phyloP scores from a whole-genome alignment of 192 early-diverging fungal species.

The Gaertneriomyces semiglobifer region DNA sequence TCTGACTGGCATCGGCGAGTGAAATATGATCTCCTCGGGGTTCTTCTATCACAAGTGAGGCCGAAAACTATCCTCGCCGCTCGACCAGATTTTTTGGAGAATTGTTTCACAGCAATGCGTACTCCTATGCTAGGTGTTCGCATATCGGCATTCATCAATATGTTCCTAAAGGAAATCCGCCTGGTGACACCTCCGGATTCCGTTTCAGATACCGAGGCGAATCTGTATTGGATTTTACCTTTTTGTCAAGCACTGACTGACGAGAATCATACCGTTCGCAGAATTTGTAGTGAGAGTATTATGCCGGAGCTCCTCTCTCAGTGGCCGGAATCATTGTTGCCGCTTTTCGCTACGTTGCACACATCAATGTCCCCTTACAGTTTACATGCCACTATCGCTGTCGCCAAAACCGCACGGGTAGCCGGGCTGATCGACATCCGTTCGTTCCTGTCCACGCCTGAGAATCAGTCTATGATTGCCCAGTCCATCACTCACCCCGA shows the following conservation, averaged over 20 bases:
- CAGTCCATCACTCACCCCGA: slow-evolving; percentile 71
- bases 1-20: slow-evolving; percentile 76
- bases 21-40: slow-evolving; percentile 75
- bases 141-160: slow-evolving; percentile 25
- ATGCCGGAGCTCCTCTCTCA: slow-evolving; percentile 31
- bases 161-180: slow-evolving; percentile 17
- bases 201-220: not conserved
- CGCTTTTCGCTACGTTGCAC: not conserved
- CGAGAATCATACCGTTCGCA: slow-evolving; percentile 49
- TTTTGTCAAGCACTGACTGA: slow-evolving; percentile 52
- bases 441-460: slow-evolving; percentile 9
- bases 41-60: slow-evolving; percentile 52
- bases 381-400: slow-evolving; percentile 61
- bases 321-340: not conserved
- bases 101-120: slow-evolving; percentile 57
- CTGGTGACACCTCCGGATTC: not conserved
- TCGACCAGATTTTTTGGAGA: slow-evolving; percentile 60
- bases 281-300: slow-evolving; percentile 55
- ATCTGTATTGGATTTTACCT: slow-evolving; percentile 48
- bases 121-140: slow-evolving; percentile 23
- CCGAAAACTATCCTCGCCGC: slow-evolving; percentile 52
- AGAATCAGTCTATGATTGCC: slow-evolving; percentile 36
- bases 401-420: slow-evolving; percentile 52
- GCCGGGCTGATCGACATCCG: slow-evolving; percentile 54
- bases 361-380: slow-evolving; percentile 39